phyloP scores from a whole-genome alignment of 192 early-diverging fungal genomes.

The Backusella luteola region DNA sequence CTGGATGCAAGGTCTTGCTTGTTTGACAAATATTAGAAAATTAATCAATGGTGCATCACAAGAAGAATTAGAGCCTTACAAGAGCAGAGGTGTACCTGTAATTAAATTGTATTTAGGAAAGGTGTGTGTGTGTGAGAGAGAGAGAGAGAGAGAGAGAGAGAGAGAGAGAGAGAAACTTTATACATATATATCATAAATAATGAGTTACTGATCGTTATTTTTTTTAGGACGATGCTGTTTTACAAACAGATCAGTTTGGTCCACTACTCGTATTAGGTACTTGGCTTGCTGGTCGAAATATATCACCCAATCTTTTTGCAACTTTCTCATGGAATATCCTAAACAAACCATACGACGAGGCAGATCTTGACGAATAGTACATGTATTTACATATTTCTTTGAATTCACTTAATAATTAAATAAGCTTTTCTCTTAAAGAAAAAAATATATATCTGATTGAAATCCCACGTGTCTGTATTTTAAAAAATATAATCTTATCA shows the following conservation, averaged over 20 bases:
- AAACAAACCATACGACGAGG: conserved; percentile 7
- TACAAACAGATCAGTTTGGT: conserved; percentile 22
- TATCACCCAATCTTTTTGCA: conserved; percentile 26
- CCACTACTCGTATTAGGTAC: conserved; percentile 23
- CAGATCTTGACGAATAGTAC: conserved; percentile 2
- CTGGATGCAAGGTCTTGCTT: conserved; percentile 27
- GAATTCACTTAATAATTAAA: not conserved
- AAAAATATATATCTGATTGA: not conserved
- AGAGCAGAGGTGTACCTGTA: conserved; percentile 22
- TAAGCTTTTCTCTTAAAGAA: not conserved
- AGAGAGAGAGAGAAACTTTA: not conserved
- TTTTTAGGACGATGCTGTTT: conserved; percentile 15
- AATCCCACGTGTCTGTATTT: not conserved
- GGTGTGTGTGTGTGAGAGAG: no score
- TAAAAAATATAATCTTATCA: conserved; percentile 2
- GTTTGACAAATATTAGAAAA: conserved; percentile 18
- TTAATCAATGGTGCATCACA: conserved; percentile 11
- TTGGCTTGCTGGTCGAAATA: conserved; percentile 29
- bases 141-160: no score
- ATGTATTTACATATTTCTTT: not conserved
- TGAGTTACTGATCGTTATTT: not conserved
- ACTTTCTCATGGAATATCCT: conserved; percentile 8
- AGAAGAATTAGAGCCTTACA: conserved; percentile 13
- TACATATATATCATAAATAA: not conserved
- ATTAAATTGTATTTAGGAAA: conserved; percentile 27